Evolutionary conservation across 495 filamentous ascomycete species (phyloP), one percentile per base, ranked within the genome.

Genomic region (Trichoderma reesei): DNA sequence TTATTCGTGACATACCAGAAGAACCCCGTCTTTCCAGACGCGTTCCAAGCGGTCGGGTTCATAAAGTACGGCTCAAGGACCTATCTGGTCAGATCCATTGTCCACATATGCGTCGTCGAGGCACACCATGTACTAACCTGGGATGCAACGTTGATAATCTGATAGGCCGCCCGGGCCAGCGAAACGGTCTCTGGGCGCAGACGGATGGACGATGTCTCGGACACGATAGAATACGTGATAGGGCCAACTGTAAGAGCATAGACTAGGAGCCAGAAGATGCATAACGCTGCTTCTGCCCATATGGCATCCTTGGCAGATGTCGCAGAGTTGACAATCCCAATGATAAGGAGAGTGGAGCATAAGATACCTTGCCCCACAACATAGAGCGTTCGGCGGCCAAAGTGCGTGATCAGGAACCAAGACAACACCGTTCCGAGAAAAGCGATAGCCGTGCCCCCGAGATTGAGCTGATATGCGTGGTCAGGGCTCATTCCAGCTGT

Each of bases 401-500:
- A 60, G 26, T 60, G 41, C 9, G 63, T 31, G 37, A 65, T 60
- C 18, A 65, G 39, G 14, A 65, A 44, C 63, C 63, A 65, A 13
- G 54, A 60, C 14, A 65, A 41, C 1, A 78, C 42, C 0, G 80
- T 81, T 11, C 79, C 80, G 1, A 80, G 65, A 39, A 81, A 75
- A 14, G 73, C 80, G 3, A 84, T 66, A 0, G 68, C 79, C 26
- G 74, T 75, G 20, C 68, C 66, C 2, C 67, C 70, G 1, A 67
- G 60, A 46, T 64, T 67, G 0, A 78, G 60, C 56, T 72, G 66
- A 71, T 86, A 90, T 1, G 87, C 76, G 36, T 79, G 73, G 18
- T 71, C 70, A n/a, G 71, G 61, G 51, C 65, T 67, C 16, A 89
- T 75, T 2, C 87, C 87, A 7, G 87, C 87, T 66, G 84, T 81